These are phyloP conservation scores for Wickerhamiella sorbophila DNA, from an alignment of 805 yeast species.

Conservation along the genomic window DNA sequence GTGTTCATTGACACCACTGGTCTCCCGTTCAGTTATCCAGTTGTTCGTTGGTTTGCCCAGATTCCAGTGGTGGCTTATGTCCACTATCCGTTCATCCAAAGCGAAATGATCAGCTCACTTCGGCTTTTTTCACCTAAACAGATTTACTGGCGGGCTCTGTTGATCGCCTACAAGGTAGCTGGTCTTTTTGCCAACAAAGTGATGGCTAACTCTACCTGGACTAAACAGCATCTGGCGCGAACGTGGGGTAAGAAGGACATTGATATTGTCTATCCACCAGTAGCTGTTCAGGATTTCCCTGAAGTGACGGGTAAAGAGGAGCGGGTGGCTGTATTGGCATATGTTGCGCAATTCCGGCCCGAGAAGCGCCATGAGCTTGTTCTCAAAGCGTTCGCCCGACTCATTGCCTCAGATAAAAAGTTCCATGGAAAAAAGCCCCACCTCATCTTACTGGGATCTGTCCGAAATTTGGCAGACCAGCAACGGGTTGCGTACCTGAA, in stretches of 20 bases:
- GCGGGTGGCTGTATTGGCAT: conserved; percentile 27
- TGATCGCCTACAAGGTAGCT: conserved; percentile 46
- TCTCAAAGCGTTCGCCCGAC: conserved; percentile 46
- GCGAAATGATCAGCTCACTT: conserved; percentile 46
- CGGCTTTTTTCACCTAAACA: conserved; percentile 28
- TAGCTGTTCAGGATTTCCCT: conserved; percentile 49
- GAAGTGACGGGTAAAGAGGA: conserved; percentile 17
- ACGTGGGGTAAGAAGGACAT: conserved; percentile 44
- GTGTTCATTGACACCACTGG: conserved; percentile 94
- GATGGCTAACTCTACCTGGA: conserved; percentile 85
- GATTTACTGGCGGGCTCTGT: conserved; percentile 58
- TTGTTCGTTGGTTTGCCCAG: conserved; percentile 39
- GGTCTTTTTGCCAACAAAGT: conserved; percentile 56
- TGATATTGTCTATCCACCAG: conserved; percentile 71
- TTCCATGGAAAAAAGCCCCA: conserved; percentile 31
- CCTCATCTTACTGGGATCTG: conserved; percentile 70
- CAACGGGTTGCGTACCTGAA: conserved; percentile 39
- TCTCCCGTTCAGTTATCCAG: conserved; percentile 70
- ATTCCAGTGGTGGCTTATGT: conserved; percentile 77
- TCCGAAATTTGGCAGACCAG: conserved; percentile 55
- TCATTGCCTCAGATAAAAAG: conserved; percentile 18
- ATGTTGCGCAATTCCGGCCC: conserved; percentile 86
- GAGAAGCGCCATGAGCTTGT: conserved; percentile 80
- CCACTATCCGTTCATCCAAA: conserved; percentile 88
- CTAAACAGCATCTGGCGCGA: conserved; percentile 51